These are phyloP conservation scores for Cyclocybe cylindracea DNA, from an alignment of 768 basidiomycete genomes.

Conservation along the genomic window DNA sequence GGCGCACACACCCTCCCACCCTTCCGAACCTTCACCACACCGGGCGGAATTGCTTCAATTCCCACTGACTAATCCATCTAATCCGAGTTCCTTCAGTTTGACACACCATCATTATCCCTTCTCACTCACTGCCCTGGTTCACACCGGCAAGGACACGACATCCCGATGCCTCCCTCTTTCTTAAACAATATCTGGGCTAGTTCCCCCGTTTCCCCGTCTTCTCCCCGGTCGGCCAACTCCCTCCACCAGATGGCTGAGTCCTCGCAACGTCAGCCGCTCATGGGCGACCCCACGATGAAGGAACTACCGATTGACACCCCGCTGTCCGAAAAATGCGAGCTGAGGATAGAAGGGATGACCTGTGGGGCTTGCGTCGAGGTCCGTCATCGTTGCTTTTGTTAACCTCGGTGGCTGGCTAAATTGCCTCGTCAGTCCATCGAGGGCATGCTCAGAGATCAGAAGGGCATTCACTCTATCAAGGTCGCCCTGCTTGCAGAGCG, in stretches of 20 bases:
- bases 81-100: constrained; percentile 6
- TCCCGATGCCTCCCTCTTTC: constrained; percentile 3
- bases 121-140: constrained; percentile 3
- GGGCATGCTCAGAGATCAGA: constrained; percentile 74
- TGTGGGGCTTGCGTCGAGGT: constrained; percentile 90
- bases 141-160: constrained; percentile 6
- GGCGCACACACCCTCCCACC: constrained; percentile 15
- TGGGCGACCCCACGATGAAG: constrained; percentile 22
- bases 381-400: constrained; percentile 20
- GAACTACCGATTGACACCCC: constrained; percentile 24
- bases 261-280: constrained; percentile 8
- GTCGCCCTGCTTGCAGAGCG: constrained; percentile 98
- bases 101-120: constrained; percentile 8
- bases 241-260: constrained; percentile 1
- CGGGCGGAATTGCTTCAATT: neutral
- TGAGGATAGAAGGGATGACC: constrained; percentile 89
- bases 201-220: constrained; percentile 10
- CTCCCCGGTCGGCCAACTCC: neutral
- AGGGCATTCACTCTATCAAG: constrained; percentile 89
- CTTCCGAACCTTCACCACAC: neutral
- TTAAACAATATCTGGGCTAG: constrained; percentile 9
- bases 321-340: constrained; percentile 61
- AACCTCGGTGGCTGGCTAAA: neutral
- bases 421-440: constrained; percentile 67
- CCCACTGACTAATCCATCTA: constrained; percentile 15